Evolutionary conservation across 2,329 filamentous ascomycete species (phyloP).

Genomic region (Massarina eburnea): DNA sequence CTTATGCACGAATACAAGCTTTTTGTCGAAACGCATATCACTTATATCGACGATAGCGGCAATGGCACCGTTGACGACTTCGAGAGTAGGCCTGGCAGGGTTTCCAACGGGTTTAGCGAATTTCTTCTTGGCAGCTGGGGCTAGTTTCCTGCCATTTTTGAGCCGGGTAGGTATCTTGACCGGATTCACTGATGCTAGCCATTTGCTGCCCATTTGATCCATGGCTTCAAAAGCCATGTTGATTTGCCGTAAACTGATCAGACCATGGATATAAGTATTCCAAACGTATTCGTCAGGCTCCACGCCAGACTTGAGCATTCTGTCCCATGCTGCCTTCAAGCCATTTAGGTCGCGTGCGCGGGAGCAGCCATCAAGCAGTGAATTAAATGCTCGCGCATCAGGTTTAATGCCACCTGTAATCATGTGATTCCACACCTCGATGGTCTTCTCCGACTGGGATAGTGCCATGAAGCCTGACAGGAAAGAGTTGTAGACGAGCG

Average conservation of each 20-base stretch:
- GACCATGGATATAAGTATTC: conserved; percentile 68
- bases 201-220: conserved; percentile 65
- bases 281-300: conserved; percentile 67
- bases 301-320: conserved; percentile 59
- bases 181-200: conserved; percentile 49
- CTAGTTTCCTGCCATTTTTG: conserved; percentile 14
- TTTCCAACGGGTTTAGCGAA: conserved; percentile 30
- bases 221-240: conserved; percentile 64
- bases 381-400: conserved; percentile 67
- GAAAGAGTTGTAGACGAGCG: conserved; percentile 47
- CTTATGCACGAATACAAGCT: conserved; percentile 35
- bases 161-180: conserved; percentile 12
- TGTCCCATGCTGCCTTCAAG: conserved; percentile 68
- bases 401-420: conserved; percentile 58
- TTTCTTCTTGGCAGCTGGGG: neutral
- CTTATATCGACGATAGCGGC: conserved; percentile 13
- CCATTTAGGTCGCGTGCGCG: conserved; percentile 60
- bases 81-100: conserved; percentile 62
- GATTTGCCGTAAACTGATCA: conserved; percentile 59
- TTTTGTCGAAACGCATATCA: conserved; percentile 45
- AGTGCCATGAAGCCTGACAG: conserved; percentile 52
- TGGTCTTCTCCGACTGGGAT: conserved; percentile 45
- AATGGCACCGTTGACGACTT: conserved; percentile 70
- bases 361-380: conserved; percentile 72
- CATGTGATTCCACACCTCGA: conserved; percentile 62